These are phyloP conservation scores for Alternaria atra DNA, from an alignment of 2,329 filamentous ascomycete genomes.

Conservation along the genomic window DNA sequence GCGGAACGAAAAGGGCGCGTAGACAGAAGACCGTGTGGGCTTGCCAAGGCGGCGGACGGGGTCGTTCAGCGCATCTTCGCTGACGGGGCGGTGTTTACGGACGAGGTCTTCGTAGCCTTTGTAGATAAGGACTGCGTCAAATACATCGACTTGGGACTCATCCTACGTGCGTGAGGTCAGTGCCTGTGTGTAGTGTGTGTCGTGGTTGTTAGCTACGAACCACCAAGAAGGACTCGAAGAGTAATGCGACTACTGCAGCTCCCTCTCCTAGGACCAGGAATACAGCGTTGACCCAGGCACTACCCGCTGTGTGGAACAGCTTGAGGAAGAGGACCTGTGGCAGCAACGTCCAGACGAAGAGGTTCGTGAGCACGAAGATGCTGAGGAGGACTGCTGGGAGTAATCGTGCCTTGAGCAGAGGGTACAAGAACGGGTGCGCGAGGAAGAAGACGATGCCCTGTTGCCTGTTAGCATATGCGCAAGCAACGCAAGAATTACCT, in stretches of 20 bases:
- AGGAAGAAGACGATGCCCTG: conserved; percentile 84
- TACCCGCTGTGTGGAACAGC: conserved; percentile 80
- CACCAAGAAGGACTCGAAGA: conserved; percentile 63
- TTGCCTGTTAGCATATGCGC: conserved; percentile 24
- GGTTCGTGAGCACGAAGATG: conserved; percentile 79
- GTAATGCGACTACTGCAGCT: conserved; percentile 67
- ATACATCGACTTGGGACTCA: conserved; percentile 79
- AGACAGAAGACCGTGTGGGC: conserved; percentile 77
- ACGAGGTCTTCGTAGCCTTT: conserved; percentile 70
- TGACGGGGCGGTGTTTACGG: conserved; percentile 60
- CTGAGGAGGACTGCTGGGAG: conserved; percentile 85
- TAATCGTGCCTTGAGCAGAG: conserved; percentile 78
- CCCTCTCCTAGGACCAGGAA: conserved; percentile 80
- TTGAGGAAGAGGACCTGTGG: conserved; percentile 89
- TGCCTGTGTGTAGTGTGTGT: not conserved
- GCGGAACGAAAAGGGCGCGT: conserved; percentile 88
- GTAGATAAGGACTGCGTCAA: conserved; percentile 79
- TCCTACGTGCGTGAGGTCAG: conserved; percentile 53
- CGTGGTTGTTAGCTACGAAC: conserved; percentile 17
- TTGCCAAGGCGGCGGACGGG: conserved; percentile 84
- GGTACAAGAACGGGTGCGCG: conserved; percentile 80
- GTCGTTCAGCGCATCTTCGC: conserved; percentile 72
- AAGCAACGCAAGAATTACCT: not conserved
- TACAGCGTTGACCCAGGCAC: conserved; percentile 89
- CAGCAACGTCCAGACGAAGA: conserved; percentile 88